Evolutionary conservation across 1,284 basidiomycete species (phyloP).

Genomic region (Cutaneotrichosporon cyanovorans): DNA sequence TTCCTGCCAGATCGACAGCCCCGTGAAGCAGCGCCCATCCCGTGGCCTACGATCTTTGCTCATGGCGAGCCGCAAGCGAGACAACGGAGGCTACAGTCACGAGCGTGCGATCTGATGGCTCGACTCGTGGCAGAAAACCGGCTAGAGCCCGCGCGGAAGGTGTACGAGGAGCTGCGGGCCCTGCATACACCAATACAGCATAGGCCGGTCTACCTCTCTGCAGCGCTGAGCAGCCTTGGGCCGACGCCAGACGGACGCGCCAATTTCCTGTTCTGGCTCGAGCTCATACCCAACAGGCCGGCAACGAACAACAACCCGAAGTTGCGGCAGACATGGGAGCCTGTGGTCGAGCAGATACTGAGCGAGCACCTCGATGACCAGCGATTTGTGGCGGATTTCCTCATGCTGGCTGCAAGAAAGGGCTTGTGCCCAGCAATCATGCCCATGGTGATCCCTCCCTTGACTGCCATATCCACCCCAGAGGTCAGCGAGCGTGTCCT

Average conservation of each 20-base stretch:
- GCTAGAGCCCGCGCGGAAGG: constrained; percentile 19
- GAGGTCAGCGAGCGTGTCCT: constrained; percentile 14
- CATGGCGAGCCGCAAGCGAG: constrained; percentile 7
- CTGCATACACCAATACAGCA: constrained; percentile 22
- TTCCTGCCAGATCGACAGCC: constrained; percentile 18
- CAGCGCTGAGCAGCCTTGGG: constrained; percentile 15
- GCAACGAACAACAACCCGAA: constrained; percentile 21
- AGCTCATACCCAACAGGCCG: constrained; percentile 32
- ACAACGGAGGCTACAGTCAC: neutral
- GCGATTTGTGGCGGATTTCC: constrained; percentile 20
- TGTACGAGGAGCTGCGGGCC: constrained; percentile 27
- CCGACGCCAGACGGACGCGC: constrained; percentile 9
- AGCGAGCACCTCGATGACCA: constrained; percentile 14
- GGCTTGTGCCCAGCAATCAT: constrained; percentile 29
- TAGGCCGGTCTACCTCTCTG: constrained; percentile 26
- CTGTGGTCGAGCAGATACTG: constrained; percentile 20
- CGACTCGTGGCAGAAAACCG: constrained; percentile 20
- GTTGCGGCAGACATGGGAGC: constrained; percentile 25
- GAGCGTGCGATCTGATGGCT: constrained; percentile 28
- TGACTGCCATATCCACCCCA: constrained; percentile 18
- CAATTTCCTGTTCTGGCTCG: constrained; percentile 31
- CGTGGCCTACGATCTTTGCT: constrained; percentile 35
- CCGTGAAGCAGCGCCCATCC: constrained; percentile 18
- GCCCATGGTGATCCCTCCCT: constrained; percentile 19
- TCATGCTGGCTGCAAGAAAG: constrained; percentile 23